A percentile compares a stretch with the other conserved stretches of the same genome.
Evolutionary conservation across 176 grass and related monocot genomes (phyloP).

Genomic region (Ensete ventricosum): DNA sequence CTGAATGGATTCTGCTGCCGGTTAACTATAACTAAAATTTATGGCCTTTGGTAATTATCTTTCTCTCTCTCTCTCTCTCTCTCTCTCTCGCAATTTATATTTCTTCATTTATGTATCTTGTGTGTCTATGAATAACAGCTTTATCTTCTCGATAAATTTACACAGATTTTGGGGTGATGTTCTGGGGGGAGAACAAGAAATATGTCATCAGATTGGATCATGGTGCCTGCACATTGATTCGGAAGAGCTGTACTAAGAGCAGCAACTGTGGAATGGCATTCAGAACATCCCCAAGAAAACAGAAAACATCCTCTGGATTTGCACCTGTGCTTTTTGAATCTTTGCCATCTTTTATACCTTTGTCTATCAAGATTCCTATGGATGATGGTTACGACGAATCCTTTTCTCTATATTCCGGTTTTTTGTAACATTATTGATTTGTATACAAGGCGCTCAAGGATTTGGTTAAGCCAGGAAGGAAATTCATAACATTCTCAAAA

Average conservation of each 20-base stretch:
- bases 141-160: constrained; percentile 5
- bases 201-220: constrained; percentile 12
- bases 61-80: background rate
- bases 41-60: constrained; percentile 36
- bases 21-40: constrained; percentile 38
- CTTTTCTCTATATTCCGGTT: constrained; percentile 1
- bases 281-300: constrained; percentile 31
- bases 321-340: constrained; percentile 15
- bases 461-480: background rate
- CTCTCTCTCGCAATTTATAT: background rate
- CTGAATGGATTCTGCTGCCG: constrained; percentile 43
- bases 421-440: constrained; percentile 3
- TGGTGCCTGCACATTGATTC: constrained; percentile 17
- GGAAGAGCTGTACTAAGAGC: constrained; percentile 19
- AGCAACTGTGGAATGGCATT: constrained; percentile 45
- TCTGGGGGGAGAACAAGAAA: background rate
- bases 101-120: background rate
- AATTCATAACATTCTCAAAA: background rate
- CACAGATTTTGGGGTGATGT: constrained; percentile 23
- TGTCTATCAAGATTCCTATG: constrained; percentile 70
- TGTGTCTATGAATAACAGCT: background rate
- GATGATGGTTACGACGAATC: constrained; percentile 49
- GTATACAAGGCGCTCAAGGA: background rate
- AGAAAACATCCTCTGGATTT: constrained; percentile 24
- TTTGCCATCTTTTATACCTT: constrained; percentile 56